These are phyloP conservation scores for Lasiodiplodia theobromae DNA, from an alignment of 2,329 filamentous ascomycete species.

Conservation along the genomic window DNA sequence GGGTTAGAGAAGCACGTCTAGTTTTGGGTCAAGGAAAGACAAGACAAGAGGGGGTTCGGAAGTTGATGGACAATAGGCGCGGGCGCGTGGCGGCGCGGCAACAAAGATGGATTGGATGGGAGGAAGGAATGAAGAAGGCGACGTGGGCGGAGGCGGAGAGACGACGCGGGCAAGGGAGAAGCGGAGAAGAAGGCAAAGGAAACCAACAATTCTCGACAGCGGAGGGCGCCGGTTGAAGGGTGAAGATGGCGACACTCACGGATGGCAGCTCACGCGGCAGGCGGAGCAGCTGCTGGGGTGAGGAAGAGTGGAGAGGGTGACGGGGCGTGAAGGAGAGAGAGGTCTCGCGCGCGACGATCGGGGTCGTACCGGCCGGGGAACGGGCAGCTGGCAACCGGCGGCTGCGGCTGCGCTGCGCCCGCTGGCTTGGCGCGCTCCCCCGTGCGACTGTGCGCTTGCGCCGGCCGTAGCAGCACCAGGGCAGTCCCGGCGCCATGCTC, in stretches of 20 bases:
- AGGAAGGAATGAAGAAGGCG: constrained; percentile 32
- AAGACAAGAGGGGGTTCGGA: constrained; percentile 40
- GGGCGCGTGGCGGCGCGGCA: constrained; percentile 31
- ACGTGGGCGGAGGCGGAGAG: constrained; percentile 25
- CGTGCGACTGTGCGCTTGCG: not conserved
- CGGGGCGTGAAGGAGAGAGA: constrained; percentile 20
- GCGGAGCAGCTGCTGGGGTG: constrained; percentile 18
- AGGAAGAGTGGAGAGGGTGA: constrained; percentile 25
- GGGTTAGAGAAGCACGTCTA: constrained; percentile 49
- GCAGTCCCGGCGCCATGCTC: constrained; percentile 31
- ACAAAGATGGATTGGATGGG: constrained; percentile 34
- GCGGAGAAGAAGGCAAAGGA: constrained; percentile 29
- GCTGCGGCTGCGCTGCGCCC: not conserved
- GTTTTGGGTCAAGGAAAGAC: constrained; percentile 38
- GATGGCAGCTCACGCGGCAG: constrained; percentile 16
- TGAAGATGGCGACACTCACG: constrained; percentile 34
- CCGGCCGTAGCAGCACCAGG: constrained; percentile 33
- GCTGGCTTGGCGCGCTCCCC: constrained; percentile 1
- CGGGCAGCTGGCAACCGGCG: not conserved
- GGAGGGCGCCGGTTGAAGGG: constrained; percentile 31
- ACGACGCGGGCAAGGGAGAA: constrained; percentile 28
- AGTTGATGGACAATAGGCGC: constrained; percentile 31
- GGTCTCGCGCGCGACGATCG: constrained; percentile 22
- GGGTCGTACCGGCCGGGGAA: constrained; percentile 17
- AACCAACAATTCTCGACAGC: constrained; percentile 31